Conservation (phyloP, 1,284 basidiomycete genomes). For the Moesziomyces sp. region DNA sequence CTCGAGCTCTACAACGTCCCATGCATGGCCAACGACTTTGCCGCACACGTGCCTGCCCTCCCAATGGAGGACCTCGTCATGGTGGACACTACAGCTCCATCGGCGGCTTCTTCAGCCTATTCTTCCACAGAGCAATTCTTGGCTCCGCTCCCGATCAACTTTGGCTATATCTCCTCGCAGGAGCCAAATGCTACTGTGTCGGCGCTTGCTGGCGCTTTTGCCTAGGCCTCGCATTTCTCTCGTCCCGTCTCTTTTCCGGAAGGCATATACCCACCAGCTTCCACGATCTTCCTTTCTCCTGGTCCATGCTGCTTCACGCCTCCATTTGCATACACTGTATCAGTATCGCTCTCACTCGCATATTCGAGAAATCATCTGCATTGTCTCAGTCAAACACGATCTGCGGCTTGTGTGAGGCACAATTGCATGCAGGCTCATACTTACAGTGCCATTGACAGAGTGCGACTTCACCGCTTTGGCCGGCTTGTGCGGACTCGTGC, state of each 20-base stretch:
- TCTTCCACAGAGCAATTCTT: conserved; percentile 4
- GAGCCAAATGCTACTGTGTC: conserved; percentile 2
- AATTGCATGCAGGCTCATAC: accelerated
- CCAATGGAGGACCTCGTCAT: neutral
- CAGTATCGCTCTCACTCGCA: neutral
- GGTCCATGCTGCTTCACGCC: neutral
- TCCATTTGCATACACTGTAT: neutral
- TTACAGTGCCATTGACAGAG: neutral
- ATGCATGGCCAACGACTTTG: neutral
- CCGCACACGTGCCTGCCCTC: neutral
- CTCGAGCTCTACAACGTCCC: conserved; percentile 17
- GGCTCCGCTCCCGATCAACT: neutral
- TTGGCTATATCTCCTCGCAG: neutral
- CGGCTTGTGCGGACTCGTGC: too few species aligned
- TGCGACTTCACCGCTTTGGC: neutral
- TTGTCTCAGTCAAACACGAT: neutral
- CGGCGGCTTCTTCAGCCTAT: neutral
- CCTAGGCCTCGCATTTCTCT: neutral
- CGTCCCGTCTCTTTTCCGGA: neutral
- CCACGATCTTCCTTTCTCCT: too few species aligned
- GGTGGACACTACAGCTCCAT: neutral
- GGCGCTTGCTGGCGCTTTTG: conserved; percentile 8
- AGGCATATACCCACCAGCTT: neutral
- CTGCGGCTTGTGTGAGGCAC: neutral
- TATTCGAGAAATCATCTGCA: neutral